Evolutionary conservation across 306 rosid species (phyloP), one percentile per base, ranked within the genome.

Genomic region (Hippophae gyantsensis): DNA sequence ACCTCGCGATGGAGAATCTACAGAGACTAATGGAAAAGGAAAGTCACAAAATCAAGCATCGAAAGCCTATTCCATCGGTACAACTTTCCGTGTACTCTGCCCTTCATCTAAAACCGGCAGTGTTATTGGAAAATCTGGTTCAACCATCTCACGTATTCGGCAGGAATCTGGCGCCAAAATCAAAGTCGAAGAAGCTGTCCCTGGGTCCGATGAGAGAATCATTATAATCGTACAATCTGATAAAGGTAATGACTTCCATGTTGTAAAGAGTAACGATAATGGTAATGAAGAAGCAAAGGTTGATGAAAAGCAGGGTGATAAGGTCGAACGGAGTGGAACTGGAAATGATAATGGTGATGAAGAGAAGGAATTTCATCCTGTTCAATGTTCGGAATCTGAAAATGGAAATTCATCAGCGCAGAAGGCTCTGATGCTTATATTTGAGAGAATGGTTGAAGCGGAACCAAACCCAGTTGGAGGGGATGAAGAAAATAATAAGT

Each of bases 191-290:
- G 99, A 89, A n/a, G 53, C 81, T 43, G 54, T 84, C 13, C 72
- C 86, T 7, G 90, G 86, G 0, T 86, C 89, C 25, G 90, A 93
- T 3, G 99, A 93, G 64, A 86, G 86, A 63, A 87, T 93, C 53
- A 48, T 88, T 14, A 61, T 78, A 8, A 65, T 89, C 53, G 58
- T 69, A 5, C 66, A 81, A 13, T 72, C 81, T 38, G 89, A 79
- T 61, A 78, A 74, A 54, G 96, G 78, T 49, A 61, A 63, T 23
- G 86, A 67, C 47, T 85, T 61, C 60, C 72, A 54, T 32, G 13
- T 59, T 41, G 94, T 71, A 69, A 66, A 60, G 64, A 69, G 52
- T 27, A 78, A 40, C 67, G 84, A 83, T 74, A 84, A 23, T 52
- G 72, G 53, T 7, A 47, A 53, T 44, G 76, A 76, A 65, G 84